Percentiles rank a stretch among this genome's conserved stretches.
These are phyloP conservation scores for Talaromyces amestolkiae DNA, from an alignment of 2,329 filamentous ascomycete species.

Conservation along the genomic window DNA sequence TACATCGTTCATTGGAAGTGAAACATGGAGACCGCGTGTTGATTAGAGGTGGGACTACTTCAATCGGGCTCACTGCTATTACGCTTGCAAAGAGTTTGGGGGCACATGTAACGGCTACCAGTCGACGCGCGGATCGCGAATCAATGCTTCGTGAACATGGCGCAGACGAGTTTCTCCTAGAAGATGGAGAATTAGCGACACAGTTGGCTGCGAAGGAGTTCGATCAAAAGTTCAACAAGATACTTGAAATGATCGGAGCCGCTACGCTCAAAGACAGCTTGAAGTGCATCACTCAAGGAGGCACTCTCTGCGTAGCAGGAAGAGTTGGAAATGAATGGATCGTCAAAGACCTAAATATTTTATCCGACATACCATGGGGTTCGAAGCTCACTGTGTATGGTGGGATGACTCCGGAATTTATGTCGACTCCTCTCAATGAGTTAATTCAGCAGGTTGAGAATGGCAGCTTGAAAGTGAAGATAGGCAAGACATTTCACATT, in stretches of 20 bases:
- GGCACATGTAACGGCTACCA: conserved; percentile 41
- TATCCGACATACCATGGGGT: background rate
- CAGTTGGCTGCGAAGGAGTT: background rate
- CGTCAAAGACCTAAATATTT: background rate
- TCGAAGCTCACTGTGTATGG: background rate
- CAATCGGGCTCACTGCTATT: conserved; percentile 47
- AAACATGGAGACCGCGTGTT: conserved; percentile 43
- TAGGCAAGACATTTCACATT: conserved; percentile 22
- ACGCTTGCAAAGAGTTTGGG: conserved; percentile 45
- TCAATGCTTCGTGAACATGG: background rate
- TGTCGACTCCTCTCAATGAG: background rate
- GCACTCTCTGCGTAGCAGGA: background rate
- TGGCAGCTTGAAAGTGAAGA: background rate
- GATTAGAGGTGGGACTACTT: conserved; percentile 49
- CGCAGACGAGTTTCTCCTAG: background rate
- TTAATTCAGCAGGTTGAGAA: background rate
- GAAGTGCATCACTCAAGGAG: background rate
- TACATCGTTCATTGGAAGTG: conserved; percentile 41
- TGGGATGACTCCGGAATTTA: background rate
- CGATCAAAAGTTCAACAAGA: background rate
- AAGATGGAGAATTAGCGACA: background rate
- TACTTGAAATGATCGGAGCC: background rate
- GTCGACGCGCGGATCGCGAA: conserved; percentile 33
- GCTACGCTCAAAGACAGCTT: background rate
- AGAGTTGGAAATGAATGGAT: background rate